phyloP scores from a whole-genome alignment of 306 rosid species.

The Casuarina equisetifolia region DNA sequence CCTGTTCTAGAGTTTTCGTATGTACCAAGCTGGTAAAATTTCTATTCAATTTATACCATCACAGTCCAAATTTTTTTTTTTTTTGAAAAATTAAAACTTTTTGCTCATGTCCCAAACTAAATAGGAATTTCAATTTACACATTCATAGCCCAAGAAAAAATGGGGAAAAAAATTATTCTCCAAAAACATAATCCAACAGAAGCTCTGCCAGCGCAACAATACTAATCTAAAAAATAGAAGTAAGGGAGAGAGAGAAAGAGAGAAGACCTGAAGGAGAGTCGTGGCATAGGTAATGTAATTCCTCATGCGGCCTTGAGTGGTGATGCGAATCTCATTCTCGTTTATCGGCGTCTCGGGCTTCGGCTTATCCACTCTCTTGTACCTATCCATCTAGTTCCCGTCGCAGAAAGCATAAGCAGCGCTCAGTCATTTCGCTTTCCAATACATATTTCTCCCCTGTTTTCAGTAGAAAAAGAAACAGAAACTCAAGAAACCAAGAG shows the following conservation, averaged over 20 bases:
- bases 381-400: conserved; percentile 61
- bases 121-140: neutral
- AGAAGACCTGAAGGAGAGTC: conserved; percentile 69
- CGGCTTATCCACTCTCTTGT: conserved; percentile 92
- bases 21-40: too few relatives aligned
- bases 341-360: conserved; percentile 58
- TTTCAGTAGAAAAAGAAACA: neutral
- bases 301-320: conserved; percentile 85
- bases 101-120: neutral
- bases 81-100: neutral
- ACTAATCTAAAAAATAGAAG: neutral
- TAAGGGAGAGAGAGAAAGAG: neutral
- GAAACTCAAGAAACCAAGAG: neutral
- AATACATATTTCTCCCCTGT: neutral
- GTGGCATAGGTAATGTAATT: conserved; percentile 86
- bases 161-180: too few relatives aligned
- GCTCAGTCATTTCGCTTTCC: neutral
- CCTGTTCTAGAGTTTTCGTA: too few relatives aligned
- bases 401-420: neutral
- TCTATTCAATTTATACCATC: too few relatives aligned
- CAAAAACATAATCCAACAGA: neutral
- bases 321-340: conserved; percentile 91
- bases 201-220: neutral
- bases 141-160: too few relatives aligned
- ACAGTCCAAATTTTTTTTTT: too few relatives aligned